Conservation (phyloP, 2,329 filamentous ascomycete species). For the Pyricularia grisea region DNA sequence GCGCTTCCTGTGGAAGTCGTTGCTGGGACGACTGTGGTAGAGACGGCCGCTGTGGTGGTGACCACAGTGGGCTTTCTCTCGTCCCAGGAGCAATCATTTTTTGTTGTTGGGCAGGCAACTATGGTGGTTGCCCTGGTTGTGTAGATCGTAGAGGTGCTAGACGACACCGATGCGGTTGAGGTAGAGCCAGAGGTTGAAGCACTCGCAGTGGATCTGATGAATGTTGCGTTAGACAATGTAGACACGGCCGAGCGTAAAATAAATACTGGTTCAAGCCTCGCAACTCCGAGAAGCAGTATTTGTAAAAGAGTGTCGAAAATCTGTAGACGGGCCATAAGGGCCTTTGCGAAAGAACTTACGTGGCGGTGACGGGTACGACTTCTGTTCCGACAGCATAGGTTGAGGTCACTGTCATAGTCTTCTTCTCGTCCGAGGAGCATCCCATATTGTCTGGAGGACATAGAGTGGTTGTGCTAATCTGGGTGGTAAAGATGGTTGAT, state of each 20-base stretch:
- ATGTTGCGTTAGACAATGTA: not conserved
- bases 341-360: not conserved
- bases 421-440: not conserved
- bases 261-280: not conserved
- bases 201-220: not conserved
- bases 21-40: not conserved
- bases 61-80: not conserved
- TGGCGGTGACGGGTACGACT: not conserved
- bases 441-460: not conserved
- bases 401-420: not conserved
- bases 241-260: not conserved
- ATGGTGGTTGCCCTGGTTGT: not conserved
- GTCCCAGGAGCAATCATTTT: not conserved
- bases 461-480: not conserved
- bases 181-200: not conserved
- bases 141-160: not conserved
- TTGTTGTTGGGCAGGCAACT: not conserved
- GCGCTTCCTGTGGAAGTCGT: not conserved
- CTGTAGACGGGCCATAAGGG: no score
- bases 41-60: not conserved
- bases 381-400: not conserved
- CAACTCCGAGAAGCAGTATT: not conserved
- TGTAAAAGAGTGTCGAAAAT: no score
- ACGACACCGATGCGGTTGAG: not conserved
- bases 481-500: not conserved